Conservation (phyloP, 2,329 filamentous ascomycete species). For the Fusarium cicatricum region DNA sequence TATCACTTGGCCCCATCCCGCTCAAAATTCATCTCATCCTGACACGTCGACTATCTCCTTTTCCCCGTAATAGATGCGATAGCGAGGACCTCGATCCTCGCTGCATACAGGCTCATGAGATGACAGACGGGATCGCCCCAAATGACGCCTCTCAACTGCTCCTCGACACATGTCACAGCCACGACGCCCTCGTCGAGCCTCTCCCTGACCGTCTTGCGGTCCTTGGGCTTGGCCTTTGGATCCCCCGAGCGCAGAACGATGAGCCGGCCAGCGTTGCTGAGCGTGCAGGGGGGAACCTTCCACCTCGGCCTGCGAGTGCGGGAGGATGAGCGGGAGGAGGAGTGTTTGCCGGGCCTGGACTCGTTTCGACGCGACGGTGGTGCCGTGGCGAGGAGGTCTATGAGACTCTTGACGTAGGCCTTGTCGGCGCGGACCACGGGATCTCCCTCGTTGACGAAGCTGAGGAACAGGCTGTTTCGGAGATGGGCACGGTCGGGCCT, state of each 20-base stretch:
- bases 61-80: conserved; percentile 59
- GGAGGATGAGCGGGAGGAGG: conserved; percentile 17
- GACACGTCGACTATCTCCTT: neutral
- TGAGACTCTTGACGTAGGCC: conserved; percentile 74
- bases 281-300: conserved; percentile 70
- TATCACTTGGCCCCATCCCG: too few species aligned
- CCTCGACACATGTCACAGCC: conserved; percentile 73
- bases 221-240: conserved; percentile 47
- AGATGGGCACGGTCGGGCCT: conserved; percentile 61
- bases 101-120: conserved; percentile 80
- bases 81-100: conserved; percentile 74
- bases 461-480: conserved; percentile 76
- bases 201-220: conserved; percentile 59
- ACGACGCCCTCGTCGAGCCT: conserved; percentile 68
- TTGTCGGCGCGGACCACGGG: conserved; percentile 81
- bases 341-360: conserved; percentile 26
- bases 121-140: conserved; percentile 87
- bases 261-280: conserved; percentile 75
- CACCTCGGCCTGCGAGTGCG: conserved; percentile 56
- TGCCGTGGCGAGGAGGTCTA: conserved; percentile 74
- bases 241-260: conserved; percentile 69
- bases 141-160: conserved; percentile 72
- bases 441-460: conserved; percentile 87
- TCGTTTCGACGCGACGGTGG: conserved; percentile 51
- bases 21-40: neutral